phyloP scores from a whole-genome alignment of 225 moss, liverwort and hornwort genomes.

The Ulota crispa region DNA sequence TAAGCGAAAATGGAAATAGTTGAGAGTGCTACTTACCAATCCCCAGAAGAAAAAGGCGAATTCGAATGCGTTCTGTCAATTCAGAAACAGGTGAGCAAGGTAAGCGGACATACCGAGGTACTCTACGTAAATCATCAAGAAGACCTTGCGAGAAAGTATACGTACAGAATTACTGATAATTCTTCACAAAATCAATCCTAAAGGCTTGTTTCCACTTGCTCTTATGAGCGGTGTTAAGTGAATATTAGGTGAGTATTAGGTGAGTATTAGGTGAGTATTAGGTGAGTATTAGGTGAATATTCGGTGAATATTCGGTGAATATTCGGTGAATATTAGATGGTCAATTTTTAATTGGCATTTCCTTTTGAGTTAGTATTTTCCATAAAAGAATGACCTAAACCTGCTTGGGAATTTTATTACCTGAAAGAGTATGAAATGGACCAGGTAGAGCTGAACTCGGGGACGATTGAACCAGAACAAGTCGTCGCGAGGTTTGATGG shows the following conservation, averaged over 20 bases:
- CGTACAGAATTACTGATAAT: not conserved
- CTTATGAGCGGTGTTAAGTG: no score
- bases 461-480: constrained; percentile 92
- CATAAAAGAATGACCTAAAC: not conserved
- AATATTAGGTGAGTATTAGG: no score
- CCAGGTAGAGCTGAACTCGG: constrained; percentile 61
- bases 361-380: no score
- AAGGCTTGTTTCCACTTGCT: no score
- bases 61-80: constrained; percentile 83
- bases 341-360: no score
- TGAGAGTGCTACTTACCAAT: constrained; percentile 48
- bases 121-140: not conserved
- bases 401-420: constrained; percentile 14
- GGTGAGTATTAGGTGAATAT: no score
- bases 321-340: no score
- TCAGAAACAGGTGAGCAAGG: not conserved
- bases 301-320: no score
- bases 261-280: no score
- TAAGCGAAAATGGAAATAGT: not conserved
- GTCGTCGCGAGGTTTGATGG: constrained; percentile 74
- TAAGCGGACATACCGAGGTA: constrained; percentile 2
- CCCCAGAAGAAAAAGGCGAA: constrained; percentile 83
- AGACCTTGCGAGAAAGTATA: not conserved
- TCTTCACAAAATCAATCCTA: not conserved
- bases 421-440: constrained; percentile 94